Evolutionary conservation across 2,329 filamentous ascomycete species (phyloP), one percentile per base, ranked within the genome.

Genomic region (Fusarium pseudocircinatum): DNA sequence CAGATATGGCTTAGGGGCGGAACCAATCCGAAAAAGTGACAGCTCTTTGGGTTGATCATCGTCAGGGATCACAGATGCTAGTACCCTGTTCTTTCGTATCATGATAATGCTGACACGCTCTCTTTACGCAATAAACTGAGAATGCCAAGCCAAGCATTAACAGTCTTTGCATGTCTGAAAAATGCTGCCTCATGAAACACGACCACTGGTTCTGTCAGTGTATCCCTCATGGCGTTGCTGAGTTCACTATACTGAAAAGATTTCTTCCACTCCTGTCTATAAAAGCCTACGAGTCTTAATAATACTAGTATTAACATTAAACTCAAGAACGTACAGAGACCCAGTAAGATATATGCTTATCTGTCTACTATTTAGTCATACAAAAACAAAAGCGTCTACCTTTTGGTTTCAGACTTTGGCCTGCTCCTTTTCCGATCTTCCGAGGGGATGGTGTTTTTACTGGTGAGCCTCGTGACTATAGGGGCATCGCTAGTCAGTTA

Each of bases 241-340:
- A 3, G 40, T 3, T 16, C 1, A 43, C n/a, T 7, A 24, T 43
- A n/a, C 15, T 43, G 4, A 2, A 16, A n/a, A 7, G 0, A 1
- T 30, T 28, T n/a, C 26, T 36, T 36, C 15, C 34, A 36, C 34
- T 16, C 30, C 30, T 28, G 26, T 22, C 24, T 15, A 28, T 15
- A 14, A 28, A 46, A 18, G n/a, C 6, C 1, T 28, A 22, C 8
- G 9, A 11, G 44, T 22, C 14, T 47, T 15, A 5, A 30, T 2
- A 22, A 47, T 30, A 30, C 26, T 2, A 16, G 12, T 47, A 5
- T 22, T 1, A 30, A 11, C 0, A 47, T 22, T 20, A 11, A 20
- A 15, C 9, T 49, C 22, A 5, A n/a, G 10, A 32, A 49, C 22
- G 15, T 18, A 18, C 13, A 18, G n/a, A n/a, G 15, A n/a, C 0